These are phyloP conservation scores for Barnettozyma botsteinii DNA, from an alignment of 805 yeast species.

Conservation along the genomic window DNA sequence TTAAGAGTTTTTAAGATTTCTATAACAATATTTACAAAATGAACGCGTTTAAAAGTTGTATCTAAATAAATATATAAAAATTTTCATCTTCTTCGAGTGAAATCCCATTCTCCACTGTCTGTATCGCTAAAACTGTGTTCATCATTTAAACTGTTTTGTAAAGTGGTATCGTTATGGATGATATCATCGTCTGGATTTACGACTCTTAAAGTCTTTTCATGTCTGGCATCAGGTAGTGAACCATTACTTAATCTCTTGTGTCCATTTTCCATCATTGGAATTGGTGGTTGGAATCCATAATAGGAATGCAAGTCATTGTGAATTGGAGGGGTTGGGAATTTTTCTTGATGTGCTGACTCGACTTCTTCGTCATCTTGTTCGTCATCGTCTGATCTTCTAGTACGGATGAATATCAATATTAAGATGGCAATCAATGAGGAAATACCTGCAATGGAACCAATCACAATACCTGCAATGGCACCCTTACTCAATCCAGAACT, in stretches of 20 bases:
- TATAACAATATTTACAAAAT: not conserved
- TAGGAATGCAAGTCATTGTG: constrained; percentile 7
- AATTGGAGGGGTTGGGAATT: constrained; percentile 11
- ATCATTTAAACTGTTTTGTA: constrained; percentile 2
- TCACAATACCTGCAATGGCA: constrained; percentile 58
- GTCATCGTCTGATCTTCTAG: constrained; percentile 12
- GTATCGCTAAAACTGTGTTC: constrained; percentile 6
- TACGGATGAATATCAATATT: constrained; percentile 15
- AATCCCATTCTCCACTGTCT: constrained; percentile 10
- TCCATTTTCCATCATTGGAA: constrained; percentile 25
- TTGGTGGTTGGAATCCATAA: constrained; percentile 6
- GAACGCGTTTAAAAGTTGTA: too few relatives aligned
- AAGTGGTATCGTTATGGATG: constrained; percentile 8
- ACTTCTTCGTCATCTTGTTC: constrained; percentile 16
- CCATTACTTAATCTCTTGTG: constrained; percentile 49
- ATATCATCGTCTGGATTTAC: constrained; percentile 37
- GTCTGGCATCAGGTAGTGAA: constrained; percentile 47
- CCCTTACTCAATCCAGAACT: constrained; percentile 30
- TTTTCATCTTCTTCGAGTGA: constrained; percentile 4
- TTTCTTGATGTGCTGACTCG: constrained; percentile 7
- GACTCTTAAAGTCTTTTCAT: constrained; percentile 42
- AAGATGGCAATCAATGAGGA: constrained; percentile 30
- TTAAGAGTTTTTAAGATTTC: too few relatives aligned
- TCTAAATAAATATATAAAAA: too few relatives aligned
- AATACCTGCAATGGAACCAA: constrained; percentile 45